Percentiles rank a stretch among this genome's conserved stretches.
Conservation (phyloP, 345 rosid genomes). For the Dipteronia dyeriana region DNA sequence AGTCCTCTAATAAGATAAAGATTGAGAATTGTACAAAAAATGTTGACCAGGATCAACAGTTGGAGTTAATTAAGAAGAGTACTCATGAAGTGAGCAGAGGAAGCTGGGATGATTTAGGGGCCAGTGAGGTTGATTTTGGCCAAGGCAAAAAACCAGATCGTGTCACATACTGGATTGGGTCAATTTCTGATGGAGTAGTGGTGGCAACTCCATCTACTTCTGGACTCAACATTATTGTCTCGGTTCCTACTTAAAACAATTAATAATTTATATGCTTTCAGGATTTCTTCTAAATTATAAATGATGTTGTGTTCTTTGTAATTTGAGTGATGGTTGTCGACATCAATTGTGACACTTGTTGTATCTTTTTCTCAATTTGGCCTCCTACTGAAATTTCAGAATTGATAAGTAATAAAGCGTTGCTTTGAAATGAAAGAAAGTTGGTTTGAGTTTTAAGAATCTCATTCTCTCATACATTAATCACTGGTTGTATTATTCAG, state of each 20-base stretch:
- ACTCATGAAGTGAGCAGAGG: neutral
- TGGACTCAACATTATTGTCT: slow-evolving; percentile 17
- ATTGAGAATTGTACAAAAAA: slow-evolving; percentile 34
- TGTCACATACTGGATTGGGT: slow-evolving; percentile 59
- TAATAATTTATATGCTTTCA: neutral
- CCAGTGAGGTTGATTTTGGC: slow-evolving; percentile 34
- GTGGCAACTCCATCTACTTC: slow-evolving; percentile 30
- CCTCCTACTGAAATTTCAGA: neutral
- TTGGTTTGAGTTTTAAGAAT: no score
- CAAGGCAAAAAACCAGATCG: slow-evolving; percentile 36
- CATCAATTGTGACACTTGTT: no score
- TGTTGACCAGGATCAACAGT: slow-evolving; percentile 5
- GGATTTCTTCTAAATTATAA: neutral
- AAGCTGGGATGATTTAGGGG: slow-evolving; percentile 43
- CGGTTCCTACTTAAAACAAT: slow-evolving; percentile 1
- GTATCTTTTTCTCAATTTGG: neutral
- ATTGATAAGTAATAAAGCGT: neutral
- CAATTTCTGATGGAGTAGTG: slow-evolving; percentile 38
- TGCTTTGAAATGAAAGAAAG: no score
- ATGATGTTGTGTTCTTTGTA: neutral
- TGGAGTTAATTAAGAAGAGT: no score
- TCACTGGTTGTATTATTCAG: no score
- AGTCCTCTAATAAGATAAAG: slow-evolving; percentile 32
- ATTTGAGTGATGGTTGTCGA: no score
- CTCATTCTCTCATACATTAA: no score